phyloP scores from a whole-genome alignment of 805 yeast genomes.

The Pichia ethanolica region DNA sequence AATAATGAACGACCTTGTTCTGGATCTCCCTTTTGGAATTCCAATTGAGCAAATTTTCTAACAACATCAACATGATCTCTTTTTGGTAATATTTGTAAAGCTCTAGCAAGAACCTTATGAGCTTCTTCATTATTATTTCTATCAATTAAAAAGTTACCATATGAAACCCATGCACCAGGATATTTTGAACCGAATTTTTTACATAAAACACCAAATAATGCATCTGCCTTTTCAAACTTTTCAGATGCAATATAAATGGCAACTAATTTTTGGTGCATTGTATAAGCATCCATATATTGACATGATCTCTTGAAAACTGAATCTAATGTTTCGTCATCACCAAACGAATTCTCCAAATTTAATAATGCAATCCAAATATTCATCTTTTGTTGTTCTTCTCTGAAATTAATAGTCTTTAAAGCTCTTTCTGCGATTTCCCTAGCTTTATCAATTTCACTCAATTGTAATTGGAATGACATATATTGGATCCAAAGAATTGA shows the following conservation, averaged over 20 bases:
- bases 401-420: constrained; percentile 75
- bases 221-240: constrained; percentile 62
- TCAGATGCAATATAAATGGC: constrained; percentile 70
- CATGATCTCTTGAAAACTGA: constrained; percentile 76
- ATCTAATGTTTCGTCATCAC: constrained; percentile 74
- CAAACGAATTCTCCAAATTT: constrained; percentile 91
- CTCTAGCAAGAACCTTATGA: constrained; percentile 64
- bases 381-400: constrained; percentile 88
- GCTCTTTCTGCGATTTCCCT: constrained; percentile 92
- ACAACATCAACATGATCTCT: constrained; percentile 73
- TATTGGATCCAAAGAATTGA: constrained; percentile 95
- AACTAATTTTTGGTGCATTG: constrained; percentile 73
- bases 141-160: constrained; percentile 67
- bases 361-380: constrained; percentile 94
- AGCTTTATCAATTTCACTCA: constrained; percentile 91
- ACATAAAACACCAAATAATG: constrained; percentile 54
- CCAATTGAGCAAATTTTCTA: constrained; percentile 82
- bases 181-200: constrained; percentile 73
- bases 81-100: constrained; percentile 65
- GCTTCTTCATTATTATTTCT: constrained; percentile 52
- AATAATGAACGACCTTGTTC: constrained; percentile 93
- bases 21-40: constrained; percentile 77
- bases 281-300: constrained; percentile 84
- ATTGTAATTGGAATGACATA: constrained; percentile 94
- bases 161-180: constrained; percentile 71